Base-by-base conservation (phyloP, 495 filamentous ascomycete genomes). In the Cladorrhinum samala region DNA sequence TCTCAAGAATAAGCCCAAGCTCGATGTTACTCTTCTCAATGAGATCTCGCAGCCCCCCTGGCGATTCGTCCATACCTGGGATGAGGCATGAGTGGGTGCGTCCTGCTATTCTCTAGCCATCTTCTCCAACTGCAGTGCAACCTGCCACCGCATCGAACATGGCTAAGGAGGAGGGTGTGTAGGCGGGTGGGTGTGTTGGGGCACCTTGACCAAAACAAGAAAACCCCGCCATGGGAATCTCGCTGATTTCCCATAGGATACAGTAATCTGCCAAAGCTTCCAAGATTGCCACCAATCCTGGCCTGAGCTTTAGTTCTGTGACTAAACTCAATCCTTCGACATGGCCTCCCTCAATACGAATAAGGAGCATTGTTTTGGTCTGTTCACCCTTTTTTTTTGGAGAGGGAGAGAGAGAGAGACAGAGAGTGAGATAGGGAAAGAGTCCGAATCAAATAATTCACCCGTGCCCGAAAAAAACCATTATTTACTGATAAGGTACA, bases 141-240 rank as follows among this genome's bases (percentile, higher is more conserved):
- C 41, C 7, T 44, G 9, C 24, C n/a, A 24, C 14, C 5, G 6
- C 13, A 46, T 13, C 17, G 20, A 30, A 27, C 9, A n/a, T 21
- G 5, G 27, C 27, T 33, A 6, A 11, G 27, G 27, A 11, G 27
- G 27, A n/a, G n/a, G n/a, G n/a, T n/a, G n/a, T n/a, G n/a, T n/a
- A n/a, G n/a, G n/a, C n/a, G n/a, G n/a, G n/a, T n/a, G n/a, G n/a
- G n/a, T n/a, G n/a, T n/a, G n/a, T n/a, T n/a, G n/a, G n/a, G n/a
- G n/a, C 23, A 25, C 16, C 6, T 24, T 3, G 7, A 48, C 33
- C 46, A 27, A 49, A 19, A 49, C 3, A 5, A 23, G 19, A 40
- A 41, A 23, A 48, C 9, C 44, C 44, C 44, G 33, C 43, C 45
- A 54, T 54, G 45, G 52, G 24, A 23, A 54, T 43, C 33, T 54